Evolutionary conservation across 108 stramenopile genomes (phyloP), one percentile per base, ranked within the genome.

Genomic region (Pelagomonas calceolata): DNA sequence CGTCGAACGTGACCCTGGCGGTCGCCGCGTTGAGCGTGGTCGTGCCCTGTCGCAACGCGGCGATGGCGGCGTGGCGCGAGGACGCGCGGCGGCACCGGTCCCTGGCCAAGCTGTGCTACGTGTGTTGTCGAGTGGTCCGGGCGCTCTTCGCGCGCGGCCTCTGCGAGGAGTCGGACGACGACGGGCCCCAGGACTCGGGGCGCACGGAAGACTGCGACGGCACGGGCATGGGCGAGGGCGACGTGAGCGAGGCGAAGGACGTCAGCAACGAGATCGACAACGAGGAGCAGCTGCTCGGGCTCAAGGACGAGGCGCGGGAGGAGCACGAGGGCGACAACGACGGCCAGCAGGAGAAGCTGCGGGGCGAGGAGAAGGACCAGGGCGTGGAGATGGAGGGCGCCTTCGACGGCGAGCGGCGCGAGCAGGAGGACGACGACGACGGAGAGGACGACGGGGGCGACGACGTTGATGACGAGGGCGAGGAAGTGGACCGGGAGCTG

Each of bases 201-300:
- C 91, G 85, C 21, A 86, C 72, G 30, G 87, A 85, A 30, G 91
- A 85, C 31, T 83, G 77, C 21, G 95, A 97, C 70, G 98, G 98
- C 34, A 98, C 95, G 0, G 98, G 98, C 29, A 97, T 99, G 96
- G 98, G 98, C 3, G 94, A 96, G 81, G 98, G 98, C 29, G 94
- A 96, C 30, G 95, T 45, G 14, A 15, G 44, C 44, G 91, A 36
- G 82, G 89, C 73, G 46, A 90, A 92, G 64, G 98, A 99, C 76
- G 96, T 99, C 1, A 95, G 92, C 4, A 94, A 98, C 71, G 89
- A 99, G 69, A 87, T 99, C 29, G 95, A 96, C 66, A 92, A 93
- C 73, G 98, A 98, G 76, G 98, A 97, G 45, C 96, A 98, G 76
- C 84, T 98, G 17, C 77, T 96, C 16, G 98, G 96, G 0, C 75